Conservation (phyloP, 1,284 basidiomycete species). For the Phylloboletellus chloephorus region DNA sequence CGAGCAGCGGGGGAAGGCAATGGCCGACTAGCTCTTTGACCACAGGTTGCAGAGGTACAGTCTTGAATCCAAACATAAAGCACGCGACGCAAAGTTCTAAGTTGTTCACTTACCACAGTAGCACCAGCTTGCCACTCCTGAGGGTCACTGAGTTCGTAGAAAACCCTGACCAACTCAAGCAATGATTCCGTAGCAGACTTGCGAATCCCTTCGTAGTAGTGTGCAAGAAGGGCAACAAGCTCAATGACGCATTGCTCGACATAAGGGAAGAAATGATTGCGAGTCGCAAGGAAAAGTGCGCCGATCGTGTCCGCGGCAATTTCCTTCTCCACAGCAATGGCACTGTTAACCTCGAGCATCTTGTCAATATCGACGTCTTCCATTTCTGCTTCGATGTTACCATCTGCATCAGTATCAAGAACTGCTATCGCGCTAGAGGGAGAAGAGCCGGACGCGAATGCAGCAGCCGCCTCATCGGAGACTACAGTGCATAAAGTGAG, state of each 20-base stretch:
- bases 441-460: constrained; percentile 69
- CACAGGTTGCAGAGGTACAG: constrained; percentile 59
- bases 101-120: constrained; percentile 44
- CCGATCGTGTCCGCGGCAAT: constrained; percentile 97
- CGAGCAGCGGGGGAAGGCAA: constrained; percentile 73
- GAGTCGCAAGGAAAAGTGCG: constrained; percentile 82
- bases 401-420: constrained; percentile 48
- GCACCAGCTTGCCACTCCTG: constrained; percentile 80
- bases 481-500: constrained; percentile 31
- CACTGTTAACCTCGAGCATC: constrained; percentile 88
- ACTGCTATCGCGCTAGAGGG: constrained; percentile 64
- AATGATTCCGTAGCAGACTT: constrained; percentile 91
- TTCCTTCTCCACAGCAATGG: constrained; percentile 98
- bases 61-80: constrained; percentile 17
- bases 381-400: constrained; percentile 64
- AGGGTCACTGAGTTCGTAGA: constrained; percentile 85
- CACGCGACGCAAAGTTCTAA: not conserved
- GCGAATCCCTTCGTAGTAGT: constrained; percentile 98
- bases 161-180: constrained; percentile 86
- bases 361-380: constrained; percentile 86
- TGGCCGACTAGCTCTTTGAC: constrained; percentile 82
- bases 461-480: constrained; percentile 46
- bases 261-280: constrained; percentile 85
- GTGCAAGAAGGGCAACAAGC: constrained; percentile 76
- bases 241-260: constrained; percentile 78